A percentile compares a stretch with the other conserved stretches of the same genome.
These are phyloP conservation scores for Trichoderma sp. DNA, from an alignment of 2,329 filamentous ascomycete genomes.

Conservation along the genomic window DNA sequence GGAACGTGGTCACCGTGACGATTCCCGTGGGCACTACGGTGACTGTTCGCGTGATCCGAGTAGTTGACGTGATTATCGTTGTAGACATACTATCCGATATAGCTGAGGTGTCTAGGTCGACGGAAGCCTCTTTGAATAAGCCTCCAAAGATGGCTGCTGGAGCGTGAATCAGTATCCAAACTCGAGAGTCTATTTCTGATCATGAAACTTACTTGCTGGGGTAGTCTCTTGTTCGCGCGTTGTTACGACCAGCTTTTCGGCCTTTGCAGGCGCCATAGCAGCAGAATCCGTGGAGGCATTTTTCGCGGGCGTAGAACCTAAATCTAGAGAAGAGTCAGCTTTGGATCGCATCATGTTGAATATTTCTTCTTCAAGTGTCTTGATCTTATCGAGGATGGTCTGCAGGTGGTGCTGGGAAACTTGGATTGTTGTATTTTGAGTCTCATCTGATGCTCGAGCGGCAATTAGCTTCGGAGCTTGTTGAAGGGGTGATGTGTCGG, in stretches of 20 bases:
- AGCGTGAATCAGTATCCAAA: background rate
- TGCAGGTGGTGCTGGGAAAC: slow-evolving; percentile 27
- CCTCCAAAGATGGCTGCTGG: background rate
- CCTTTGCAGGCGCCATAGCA: background rate
- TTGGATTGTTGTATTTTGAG: slow-evolving; percentile 26
- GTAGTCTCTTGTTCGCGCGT: background rate
- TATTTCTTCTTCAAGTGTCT: slow-evolving; percentile 30
- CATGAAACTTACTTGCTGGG: background rate
- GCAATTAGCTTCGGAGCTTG: slow-evolving; percentile 19
- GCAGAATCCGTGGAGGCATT: background rate
- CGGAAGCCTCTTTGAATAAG: background rate
- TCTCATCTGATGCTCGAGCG: slow-evolving; percentile 28
- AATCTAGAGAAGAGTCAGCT: background rate
- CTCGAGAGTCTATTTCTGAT: too few species aligned
- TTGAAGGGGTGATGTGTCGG: slow-evolving; percentile 20
- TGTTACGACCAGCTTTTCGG: background rate
- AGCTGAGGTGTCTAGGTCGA: background rate
- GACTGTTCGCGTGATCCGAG: background rate
- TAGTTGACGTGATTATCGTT: slow-evolving; percentile 2
- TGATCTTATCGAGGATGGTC: slow-evolving; percentile 31
- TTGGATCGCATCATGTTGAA: slow-evolving; percentile 26
- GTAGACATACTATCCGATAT: background rate
- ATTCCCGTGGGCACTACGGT: background rate
- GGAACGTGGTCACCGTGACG: background rate
- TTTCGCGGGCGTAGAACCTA: background rate